Evolutionary conservation across 345 rosid genomes (phyloP).

Genomic region (Cochlearia excelsa): DNA sequence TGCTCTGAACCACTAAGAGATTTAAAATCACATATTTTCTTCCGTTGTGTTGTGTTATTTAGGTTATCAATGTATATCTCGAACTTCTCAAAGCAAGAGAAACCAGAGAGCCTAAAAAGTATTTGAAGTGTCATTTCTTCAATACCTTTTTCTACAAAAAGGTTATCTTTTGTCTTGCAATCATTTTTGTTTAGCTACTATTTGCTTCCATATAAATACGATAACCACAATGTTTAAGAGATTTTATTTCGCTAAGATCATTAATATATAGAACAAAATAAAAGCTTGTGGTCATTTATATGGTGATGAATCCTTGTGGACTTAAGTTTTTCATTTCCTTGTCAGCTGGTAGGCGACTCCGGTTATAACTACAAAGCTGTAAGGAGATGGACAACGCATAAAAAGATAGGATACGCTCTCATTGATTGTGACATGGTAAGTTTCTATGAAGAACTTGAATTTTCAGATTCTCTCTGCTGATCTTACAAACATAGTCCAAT

Average conservation of each 20-base stretch:
- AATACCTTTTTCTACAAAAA: conserved; percentile 94
- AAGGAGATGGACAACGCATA: conserved; percentile 92
- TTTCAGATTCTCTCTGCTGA: conserved; percentile 6
- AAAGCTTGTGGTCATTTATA: conserved; percentile 6
- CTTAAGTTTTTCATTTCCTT: conserved; percentile 5
- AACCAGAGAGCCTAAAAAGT: conserved; percentile 77
- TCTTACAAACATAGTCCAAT: not conserved
- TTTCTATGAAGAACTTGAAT: not conserved
- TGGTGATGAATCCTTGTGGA: conserved; percentile 15
- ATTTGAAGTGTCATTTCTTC: conserved; percentile 88
- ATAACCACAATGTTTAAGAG: conserved; percentile 1
- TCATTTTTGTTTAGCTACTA: not conserved
- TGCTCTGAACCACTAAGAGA: not conserved
- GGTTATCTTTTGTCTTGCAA: conserved; percentile 41
- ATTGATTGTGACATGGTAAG: conserved; percentile 83
- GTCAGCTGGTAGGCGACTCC: conserved; percentile 55
- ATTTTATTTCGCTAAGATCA: not conserved
- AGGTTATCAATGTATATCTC: conserved; percentile 92
- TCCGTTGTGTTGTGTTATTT: conserved; percentile 13
- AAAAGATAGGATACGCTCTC: conserved; percentile 78
- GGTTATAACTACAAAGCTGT: conserved; percentile 76
- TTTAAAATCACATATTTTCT: not conserved
- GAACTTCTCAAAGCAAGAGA: conserved; percentile 95
- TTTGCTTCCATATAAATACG: not conserved
- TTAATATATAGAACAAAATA: not conserved